Conservation (phyloP, 768 basidiomycete genomes). For the Lactifluus pinguis region DNA sequence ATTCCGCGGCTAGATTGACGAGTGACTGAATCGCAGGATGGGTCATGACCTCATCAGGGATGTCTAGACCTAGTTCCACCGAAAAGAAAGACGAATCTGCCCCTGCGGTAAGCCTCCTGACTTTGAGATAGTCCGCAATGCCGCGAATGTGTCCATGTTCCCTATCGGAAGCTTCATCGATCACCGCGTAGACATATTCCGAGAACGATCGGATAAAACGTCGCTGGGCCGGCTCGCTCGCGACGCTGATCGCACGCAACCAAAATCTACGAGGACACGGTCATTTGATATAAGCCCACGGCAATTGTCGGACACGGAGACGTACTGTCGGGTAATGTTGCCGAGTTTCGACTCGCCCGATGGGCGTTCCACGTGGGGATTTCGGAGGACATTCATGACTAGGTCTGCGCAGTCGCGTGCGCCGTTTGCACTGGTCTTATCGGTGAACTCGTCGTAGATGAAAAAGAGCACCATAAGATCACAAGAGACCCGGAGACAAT, state of each 20-base stretch:
- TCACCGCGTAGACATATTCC: constrained; percentile 31
- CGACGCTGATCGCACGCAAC: constrained; percentile 23
- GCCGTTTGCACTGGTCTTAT: constrained; percentile 27
- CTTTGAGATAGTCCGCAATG: constrained; percentile 32
- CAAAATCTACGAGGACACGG: constrained; percentile 28
- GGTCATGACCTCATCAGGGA: constrained; percentile 33
- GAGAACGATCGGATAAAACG: constrained; percentile 33
- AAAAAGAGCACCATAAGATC: constrained; percentile 47
- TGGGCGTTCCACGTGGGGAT: constrained; percentile 31
- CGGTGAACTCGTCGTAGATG: constrained; percentile 43
- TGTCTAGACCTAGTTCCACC: constrained; percentile 29
- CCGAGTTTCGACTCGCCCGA: constrained; percentile 33
- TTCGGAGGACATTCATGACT: constrained; percentile 32
- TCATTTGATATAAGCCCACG: not conserved
- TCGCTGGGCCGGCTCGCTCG: constrained; percentile 20
- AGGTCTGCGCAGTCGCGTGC: constrained; percentile 28
- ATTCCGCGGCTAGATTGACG: constrained; percentile 24
- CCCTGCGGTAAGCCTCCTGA: constrained; percentile 34
- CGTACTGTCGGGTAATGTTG: constrained; percentile 35
- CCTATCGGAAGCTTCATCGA: constrained; percentile 37
- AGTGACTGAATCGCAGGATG: constrained; percentile 32
- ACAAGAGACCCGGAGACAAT: constrained; percentile 31
- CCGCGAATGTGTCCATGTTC: constrained; percentile 26
- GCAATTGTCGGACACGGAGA: not conserved
- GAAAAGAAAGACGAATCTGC: constrained; percentile 32